Evolutionary conservation across 192 early-diverging fungal genomes (phyloP), one percentile per base, ranked within the genome.

Genomic region (Radiomyces spectabilis): DNA sequence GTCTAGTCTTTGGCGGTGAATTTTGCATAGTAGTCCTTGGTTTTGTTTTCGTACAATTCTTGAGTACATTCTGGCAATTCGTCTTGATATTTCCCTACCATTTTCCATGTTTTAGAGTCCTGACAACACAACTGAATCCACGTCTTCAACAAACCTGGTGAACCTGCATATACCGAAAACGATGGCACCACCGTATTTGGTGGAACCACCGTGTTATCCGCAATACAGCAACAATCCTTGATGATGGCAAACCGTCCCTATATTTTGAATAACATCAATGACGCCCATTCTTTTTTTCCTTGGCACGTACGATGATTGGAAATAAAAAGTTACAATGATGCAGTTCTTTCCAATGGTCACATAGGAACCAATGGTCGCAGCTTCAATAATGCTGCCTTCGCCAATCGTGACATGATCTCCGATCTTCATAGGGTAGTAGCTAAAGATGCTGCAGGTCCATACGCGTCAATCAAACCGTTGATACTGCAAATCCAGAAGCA

Each of bases 381-480:
- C 92, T 57, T 97, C 92, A 6, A 99, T 81, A 41, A 97, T 81
- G 13, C 85, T 75, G 30, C 86, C 85, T 61, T 94, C 85, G 3
- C 93, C 94, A 57, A 94, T 90, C 19, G 78, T 75, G 1, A 94
- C 90, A 64, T 91, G 80, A 65, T 95, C 91, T n/a, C 91, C 94
- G 37, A 99, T 91, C 65, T 95, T 97, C 74, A 96, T 87, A 30
- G 94, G 94, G 48, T 92, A 99, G 64, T 99, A 97, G 68, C 85
- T 92, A 66, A 99, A 97, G 5, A 85, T 70, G 25, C 91, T 92
- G 53, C 34, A 51, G 21, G 39, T n/a, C n/a, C n/a, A n/a, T n/a
- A n/a, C n/a, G n/a, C n/a, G n/a, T n/a, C n/a, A n/a, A n/a, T n/a
- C n/a, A n/a, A n/a, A n/a, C n/a, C n/a, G n/a, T n/a, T n/a, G n/a